Percentiles rank a stretch among this genome's conserved stretches.
phyloP scores from a whole-genome alignment of 306 rosid genomes.

The Malus asiatica region DNA sequence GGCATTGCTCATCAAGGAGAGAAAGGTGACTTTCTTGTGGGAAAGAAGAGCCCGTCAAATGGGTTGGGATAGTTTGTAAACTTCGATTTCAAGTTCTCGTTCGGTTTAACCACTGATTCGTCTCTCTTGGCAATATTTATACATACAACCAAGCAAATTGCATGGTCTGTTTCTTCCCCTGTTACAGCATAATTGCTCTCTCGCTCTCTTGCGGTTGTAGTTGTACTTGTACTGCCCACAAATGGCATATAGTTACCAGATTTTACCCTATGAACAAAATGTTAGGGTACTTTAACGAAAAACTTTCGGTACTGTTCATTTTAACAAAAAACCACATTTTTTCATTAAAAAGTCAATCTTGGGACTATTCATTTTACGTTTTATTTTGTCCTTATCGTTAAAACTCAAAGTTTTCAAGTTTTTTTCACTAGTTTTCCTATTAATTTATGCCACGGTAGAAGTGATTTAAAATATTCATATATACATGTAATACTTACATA shows the following conservation, averaged over 20 bases:
- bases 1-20: slow-evolving; percentile 72
- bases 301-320: no score
- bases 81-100: slow-evolving; percentile 20
- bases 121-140: slow-evolving; percentile 20
- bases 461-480: not conserved
- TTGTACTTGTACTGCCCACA: slow-evolving; percentile 11
- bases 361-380: no score
- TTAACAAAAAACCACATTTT: no score
- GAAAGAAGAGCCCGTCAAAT: slow-evolving; percentile 76
- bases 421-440: no score
- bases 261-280: slow-evolving; percentile 26
- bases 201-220: slow-evolving; percentile 1
- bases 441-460: not conserved
- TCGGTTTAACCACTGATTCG: slow-evolving; percentile 6
- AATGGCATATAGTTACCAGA: slow-evolving; percentile 25
- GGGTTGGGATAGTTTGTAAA: slow-evolving; percentile 68
- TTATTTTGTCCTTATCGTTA: no score
- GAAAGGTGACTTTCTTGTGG: slow-evolving; percentile 62
- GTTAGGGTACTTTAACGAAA: not conserved
- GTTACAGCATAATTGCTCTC: slow-evolving; percentile 19
- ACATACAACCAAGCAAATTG: slow-evolving; percentile 46
- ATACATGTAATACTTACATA: no score
- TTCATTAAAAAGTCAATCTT: no score
- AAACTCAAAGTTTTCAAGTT: no score
- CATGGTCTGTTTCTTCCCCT: slow-evolving; percentile 31